Evolutionary conservation across 441 rosid genomes (phyloP).

Genomic region (Gossypium laxum): DNA sequence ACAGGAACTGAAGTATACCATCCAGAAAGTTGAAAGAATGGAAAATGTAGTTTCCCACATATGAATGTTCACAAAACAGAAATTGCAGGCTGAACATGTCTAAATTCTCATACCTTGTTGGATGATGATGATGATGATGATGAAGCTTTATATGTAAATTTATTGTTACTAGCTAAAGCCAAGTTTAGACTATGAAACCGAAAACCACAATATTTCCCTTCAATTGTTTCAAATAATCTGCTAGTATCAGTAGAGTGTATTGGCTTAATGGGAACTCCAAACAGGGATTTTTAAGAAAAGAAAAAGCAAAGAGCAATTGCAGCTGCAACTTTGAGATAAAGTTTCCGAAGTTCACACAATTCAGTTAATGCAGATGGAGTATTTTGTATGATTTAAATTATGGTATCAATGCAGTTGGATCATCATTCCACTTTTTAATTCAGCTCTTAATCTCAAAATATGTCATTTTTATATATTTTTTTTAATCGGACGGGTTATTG

Average conservation of each 20-base stretch:
- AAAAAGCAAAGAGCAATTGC: not conserved
- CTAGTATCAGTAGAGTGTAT: not conserved
- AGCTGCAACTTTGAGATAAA: too few relatives aligned
- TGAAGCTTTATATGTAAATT: slow-evolving; percentile 7
- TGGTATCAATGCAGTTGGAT: too few relatives aligned
- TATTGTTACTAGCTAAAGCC: slow-evolving; percentile 1
- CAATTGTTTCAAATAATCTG: not conserved
- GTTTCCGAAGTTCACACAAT: too few relatives aligned
- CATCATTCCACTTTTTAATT: too few relatives aligned
- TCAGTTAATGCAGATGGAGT: too few relatives aligned
- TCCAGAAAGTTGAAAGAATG: slow-evolving; percentile 63
- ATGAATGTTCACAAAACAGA: slow-evolving; percentile 6
- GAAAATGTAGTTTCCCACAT: slow-evolving; percentile 10
- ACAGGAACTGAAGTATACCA: slow-evolving; percentile 73
- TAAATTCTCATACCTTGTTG: slow-evolving; percentile 1
- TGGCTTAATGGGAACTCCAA: not conserved
- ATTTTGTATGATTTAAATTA: too few relatives aligned
- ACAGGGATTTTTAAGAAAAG: not conserved
- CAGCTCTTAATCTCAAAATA: too few relatives aligned
- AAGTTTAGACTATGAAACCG: slow-evolving; percentile 3
- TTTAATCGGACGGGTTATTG: too few relatives aligned
- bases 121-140: slow-evolving; percentile 6
- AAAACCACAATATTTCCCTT: slow-evolving; percentile 8
- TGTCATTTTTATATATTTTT: too few relatives aligned
- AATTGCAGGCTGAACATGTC: slow-evolving; percentile 10